These are phyloP conservation scores for Yarrowia sp. DNA, from an alignment of 805 yeast species.

Conservation along the genomic window DNA sequence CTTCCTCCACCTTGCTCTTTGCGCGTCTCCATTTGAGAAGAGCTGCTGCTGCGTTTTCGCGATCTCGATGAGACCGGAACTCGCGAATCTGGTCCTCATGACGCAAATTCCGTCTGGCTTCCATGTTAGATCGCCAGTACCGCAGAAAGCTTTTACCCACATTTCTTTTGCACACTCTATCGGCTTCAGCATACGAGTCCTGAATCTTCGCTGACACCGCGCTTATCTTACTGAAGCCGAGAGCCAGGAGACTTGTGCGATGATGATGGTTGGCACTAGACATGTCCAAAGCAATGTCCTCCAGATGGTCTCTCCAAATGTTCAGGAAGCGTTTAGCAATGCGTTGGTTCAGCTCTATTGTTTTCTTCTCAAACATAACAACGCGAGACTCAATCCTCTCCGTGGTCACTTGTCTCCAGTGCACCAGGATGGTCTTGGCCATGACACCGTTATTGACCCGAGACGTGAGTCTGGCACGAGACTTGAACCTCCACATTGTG, in stretches of 20 bases:
- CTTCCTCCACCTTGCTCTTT: neutral
- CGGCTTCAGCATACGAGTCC: neutral
- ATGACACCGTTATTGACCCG: slow-evolving; percentile 7
- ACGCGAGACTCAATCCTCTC: neutral
- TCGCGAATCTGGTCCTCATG: neutral
- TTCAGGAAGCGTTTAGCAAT: neutral
- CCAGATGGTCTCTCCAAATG: slow-evolving; percentile 13
- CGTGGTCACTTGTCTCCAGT: neutral
- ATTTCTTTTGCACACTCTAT: neutral
- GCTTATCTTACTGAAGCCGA: neutral
- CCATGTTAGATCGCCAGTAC: neutral
- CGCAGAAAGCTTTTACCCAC: neutral
- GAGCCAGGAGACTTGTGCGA: neutral
- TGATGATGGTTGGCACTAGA: neutral
- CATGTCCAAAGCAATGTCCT: neutral
- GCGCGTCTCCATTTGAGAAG: neutral
- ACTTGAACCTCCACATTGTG: slow-evolving; percentile 18
- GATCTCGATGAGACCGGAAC: neutral
- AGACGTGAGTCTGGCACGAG: slow-evolving; percentile 1
- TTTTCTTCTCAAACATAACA: neutral
- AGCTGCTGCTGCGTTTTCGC: neutral
- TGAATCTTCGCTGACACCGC: neutral
- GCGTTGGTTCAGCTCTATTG: neutral
- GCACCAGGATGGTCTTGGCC: neutral
- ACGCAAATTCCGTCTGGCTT: neutral